Conservation (phyloP, 2,329 filamentous ascomycete genomes). For the Polychaeton citri region DNA sequence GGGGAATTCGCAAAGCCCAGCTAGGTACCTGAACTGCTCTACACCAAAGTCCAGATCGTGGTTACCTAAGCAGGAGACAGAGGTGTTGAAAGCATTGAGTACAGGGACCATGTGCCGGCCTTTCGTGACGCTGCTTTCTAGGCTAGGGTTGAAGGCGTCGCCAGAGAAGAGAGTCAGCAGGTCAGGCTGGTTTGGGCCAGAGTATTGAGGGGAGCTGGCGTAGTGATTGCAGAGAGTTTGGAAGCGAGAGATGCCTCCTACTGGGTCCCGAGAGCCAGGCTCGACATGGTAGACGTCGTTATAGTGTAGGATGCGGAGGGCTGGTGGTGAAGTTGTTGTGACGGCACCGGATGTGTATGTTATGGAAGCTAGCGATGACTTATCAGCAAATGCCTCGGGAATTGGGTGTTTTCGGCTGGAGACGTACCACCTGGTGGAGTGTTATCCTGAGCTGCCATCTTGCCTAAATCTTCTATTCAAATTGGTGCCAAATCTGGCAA, state of each 20-base stretch:
- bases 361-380: conserved; percentile 6
- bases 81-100: conserved; percentile 62
- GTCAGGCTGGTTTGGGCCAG: conserved; percentile 27
- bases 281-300: conserved; percentile 94
- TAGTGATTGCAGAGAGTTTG: conserved; percentile 68
- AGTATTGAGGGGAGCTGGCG: conserved; percentile 2
- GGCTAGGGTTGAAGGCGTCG: conserved; percentile 81
- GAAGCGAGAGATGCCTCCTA: conserved; percentile 71
- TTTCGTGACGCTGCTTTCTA: conserved; percentile 83
- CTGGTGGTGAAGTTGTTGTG: conserved; percentile 39
- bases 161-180: conserved; percentile 76
- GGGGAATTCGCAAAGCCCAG: conserved; percentile 65
- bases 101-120: conserved; percentile 78
- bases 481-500: too few relatives aligned
- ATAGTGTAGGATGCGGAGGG: conserved; percentile 74
- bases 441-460: too few relatives aligned
- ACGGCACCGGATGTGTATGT: conserved; percentile 9
- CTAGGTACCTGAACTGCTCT: conserved; percentile 60
- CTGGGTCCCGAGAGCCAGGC: conserved; percentile 59
- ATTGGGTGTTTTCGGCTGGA: too few relatives aligned
- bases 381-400: too few relatives aligned
- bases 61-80: conserved; percentile 78
- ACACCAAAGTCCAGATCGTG: conserved; percentile 91
- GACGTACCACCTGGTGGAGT: too few relatives aligned
- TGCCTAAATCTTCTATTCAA: too few relatives aligned